Evolutionary conservation across 306 rosid genomes (phyloP), one percentile per base, ranked within the genome.

Genomic region (Luffa aegyptiaca): DNA sequence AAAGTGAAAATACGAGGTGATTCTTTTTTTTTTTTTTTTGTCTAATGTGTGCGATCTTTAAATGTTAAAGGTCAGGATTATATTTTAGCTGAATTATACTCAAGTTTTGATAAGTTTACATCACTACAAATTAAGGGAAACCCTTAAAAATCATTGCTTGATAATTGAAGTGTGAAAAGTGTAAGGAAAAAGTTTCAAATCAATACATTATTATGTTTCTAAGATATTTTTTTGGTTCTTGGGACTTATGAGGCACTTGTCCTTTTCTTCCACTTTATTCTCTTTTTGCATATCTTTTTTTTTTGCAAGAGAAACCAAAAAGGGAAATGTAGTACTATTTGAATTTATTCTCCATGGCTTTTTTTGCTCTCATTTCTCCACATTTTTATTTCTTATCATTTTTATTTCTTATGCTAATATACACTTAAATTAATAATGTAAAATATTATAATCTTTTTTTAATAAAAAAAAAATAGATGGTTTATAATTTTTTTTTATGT

Each of bases 101-200:
- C 16, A 52, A 52, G 10, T 56, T 56, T 0, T 21, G 9, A 61
- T 10, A 58, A 4, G 8, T 58, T 20, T 17, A 6, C 10, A 53
- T 56, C 10, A 61, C 26, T 2, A 3, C 65, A 58, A 58, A 58
- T 59, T 5, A 12, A 11, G 12, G 18, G 3, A 1, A 62, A 61
- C 5, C 31, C 10, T 21, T n/a, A 71, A 71, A 45, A 17, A 5
- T 12, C 10, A 63, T 20, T 42, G 37, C 9, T n/a, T 69, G 10
- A 69, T 20, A 69, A 44, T 70, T 70, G 76, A 20, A 39, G 33
- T 37, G 55, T 70, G 76, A 46, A 71, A 70, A 71, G 76, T 44
- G 18, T 12, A 20, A 10, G 56, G 2, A 20, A 70, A 71, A 71
- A 26, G 56, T 42, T 71, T 20, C 41, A 12, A 71, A 71, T 2